Percentiles rank a stretch among this genome's conserved stretches.
These are phyloP conservation scores for Moricandia arvensis DNA, from an alignment of 345 rosid species.

Conservation along the genomic window DNA sequence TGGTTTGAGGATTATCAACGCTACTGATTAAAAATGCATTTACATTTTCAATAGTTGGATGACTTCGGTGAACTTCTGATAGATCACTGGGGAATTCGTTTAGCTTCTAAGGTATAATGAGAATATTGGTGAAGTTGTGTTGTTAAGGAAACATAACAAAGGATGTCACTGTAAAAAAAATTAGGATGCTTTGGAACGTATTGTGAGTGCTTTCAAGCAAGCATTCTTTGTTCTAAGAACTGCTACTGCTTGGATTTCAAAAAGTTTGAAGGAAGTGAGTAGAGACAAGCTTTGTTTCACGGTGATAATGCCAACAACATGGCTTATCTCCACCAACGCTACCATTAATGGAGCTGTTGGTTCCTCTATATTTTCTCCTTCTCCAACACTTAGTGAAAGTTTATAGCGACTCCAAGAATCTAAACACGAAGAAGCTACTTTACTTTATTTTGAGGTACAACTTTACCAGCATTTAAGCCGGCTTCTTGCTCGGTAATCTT, in stretches of 20 bases:
- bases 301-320: slow-evolving; percentile 85
- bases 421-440: neutral
- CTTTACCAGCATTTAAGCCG: neutral
- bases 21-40: neutral
- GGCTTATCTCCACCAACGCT: slow-evolving; percentile 90
- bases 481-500: neutral
- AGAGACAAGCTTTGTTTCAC: slow-evolving; percentile 89
- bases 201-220: slow-evolving; percentile 97
- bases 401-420: neutral
- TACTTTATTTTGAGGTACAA: neutral
- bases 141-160: slow-evolving; percentile 89
- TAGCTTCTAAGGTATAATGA: neutral
- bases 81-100: neutral
- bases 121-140: slow-evolving; percentile 67
- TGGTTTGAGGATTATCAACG: neutral
- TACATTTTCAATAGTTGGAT: neutral
- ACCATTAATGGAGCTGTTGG: slow-evolving; percentile 97
- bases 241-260: slow-evolving; percentile 97
- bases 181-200: slow-evolving; percentile 96
- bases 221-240: slow-evolving; percentile 92
- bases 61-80: neutral
- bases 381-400: slow-evolving; percentile 45
- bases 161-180: slow-evolving; percentile 88
- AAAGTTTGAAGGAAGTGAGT: slow-evolving; percentile 95
- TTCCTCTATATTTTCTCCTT: slow-evolving; percentile 79